A percentile compares a stretch with the other conserved stretches of the same genome.
Conservation (phyloP, 768 basidiomycete species). For the Boletus rex-veris region DNA sequence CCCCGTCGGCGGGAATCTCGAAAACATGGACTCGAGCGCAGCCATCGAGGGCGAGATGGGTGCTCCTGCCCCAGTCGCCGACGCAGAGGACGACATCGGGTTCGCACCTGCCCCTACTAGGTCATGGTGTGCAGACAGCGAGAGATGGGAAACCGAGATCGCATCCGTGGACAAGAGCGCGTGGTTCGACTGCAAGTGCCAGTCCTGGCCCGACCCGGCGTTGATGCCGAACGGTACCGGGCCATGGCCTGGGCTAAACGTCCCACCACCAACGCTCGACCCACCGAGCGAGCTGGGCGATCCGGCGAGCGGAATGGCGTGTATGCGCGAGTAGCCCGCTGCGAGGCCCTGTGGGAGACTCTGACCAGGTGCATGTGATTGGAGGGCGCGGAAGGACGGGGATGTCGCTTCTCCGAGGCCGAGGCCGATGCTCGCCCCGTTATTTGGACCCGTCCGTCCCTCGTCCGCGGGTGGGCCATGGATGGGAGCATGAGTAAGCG, state of each 20-base stretch:
- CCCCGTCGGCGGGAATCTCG: constrained; percentile 36
- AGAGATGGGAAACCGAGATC: constrained; percentile 14
- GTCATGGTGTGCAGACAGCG: constrained; percentile 28
- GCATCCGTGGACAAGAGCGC: constrained; percentile 18
- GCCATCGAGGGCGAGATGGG: constrained; percentile 22
- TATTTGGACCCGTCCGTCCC: constrained; percentile 14
- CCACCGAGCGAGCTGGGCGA: constrained; percentile 35
- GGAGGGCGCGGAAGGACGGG: constrained; percentile 74
- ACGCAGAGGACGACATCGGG: neutral
- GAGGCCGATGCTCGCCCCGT: constrained; percentile 12
- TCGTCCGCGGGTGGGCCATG: constrained; percentile 28
- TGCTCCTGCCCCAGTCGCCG: neutral
- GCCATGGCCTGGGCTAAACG: constrained; percentile 32
- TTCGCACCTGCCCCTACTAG: neutral
- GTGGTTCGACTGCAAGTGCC: constrained; percentile 28
- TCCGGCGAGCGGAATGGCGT: constrained; percentile 53
- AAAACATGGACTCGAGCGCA: constrained; percentile 51
- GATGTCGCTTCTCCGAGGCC: constrained; percentile 42
- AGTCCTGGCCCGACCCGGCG: constrained; percentile 25
- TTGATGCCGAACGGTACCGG: constrained; percentile 31
- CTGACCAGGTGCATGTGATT: constrained; percentile 87
- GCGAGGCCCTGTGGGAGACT: constrained; percentile 90
- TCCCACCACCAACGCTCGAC: constrained; percentile 25
- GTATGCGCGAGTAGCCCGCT: constrained; percentile 86
- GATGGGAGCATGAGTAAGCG: constrained; percentile 27